phyloP scores from a whole-genome alignment of 306 rosid species.

The Delonix regia region DNA sequence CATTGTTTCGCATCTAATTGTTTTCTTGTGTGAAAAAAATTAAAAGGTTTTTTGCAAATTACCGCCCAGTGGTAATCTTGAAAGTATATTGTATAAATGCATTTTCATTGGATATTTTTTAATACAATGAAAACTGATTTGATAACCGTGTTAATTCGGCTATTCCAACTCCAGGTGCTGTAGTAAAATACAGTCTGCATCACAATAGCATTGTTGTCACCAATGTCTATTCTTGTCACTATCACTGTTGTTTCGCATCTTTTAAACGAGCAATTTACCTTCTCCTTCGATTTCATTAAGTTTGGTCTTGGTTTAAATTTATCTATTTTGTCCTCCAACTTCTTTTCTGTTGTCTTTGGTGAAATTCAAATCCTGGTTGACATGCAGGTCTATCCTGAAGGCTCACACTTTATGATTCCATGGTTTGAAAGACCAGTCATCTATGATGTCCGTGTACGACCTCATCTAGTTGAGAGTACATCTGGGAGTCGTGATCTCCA shows the following conservation, averaged over 20 bases:
- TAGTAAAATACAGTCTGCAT: neutral
- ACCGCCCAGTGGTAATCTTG: neutral
- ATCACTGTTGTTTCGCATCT: neutral
- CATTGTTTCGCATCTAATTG: constrained; percentile 15
- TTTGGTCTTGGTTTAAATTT: neutral
- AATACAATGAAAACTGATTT: neutral
- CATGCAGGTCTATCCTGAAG: constrained; percentile 92
- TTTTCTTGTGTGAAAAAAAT: neutral
- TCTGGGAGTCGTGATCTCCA: constrained; percentile 90
- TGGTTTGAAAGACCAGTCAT: constrained; percentile 92
- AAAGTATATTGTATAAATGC: neutral
- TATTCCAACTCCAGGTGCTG: neutral
- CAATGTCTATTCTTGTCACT: neutral
- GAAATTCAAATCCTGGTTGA: neutral
- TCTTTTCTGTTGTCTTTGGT: neutral
- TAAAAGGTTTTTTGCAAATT: neutral
- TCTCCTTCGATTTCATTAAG: constrained; percentile 3
- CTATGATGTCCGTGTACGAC: constrained; percentile 85
- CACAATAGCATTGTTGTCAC: neutral
- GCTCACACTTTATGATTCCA: constrained; percentile 77
- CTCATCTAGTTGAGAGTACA: constrained; percentile 69
- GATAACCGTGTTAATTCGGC: neutral
- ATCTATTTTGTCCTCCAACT: neutral
- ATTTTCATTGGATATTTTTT: neutral
- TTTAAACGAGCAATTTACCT: neutral